phyloP scores from a whole-genome alignment of 202 grass and related monocot species.

The Carex sylvatica region DNA sequence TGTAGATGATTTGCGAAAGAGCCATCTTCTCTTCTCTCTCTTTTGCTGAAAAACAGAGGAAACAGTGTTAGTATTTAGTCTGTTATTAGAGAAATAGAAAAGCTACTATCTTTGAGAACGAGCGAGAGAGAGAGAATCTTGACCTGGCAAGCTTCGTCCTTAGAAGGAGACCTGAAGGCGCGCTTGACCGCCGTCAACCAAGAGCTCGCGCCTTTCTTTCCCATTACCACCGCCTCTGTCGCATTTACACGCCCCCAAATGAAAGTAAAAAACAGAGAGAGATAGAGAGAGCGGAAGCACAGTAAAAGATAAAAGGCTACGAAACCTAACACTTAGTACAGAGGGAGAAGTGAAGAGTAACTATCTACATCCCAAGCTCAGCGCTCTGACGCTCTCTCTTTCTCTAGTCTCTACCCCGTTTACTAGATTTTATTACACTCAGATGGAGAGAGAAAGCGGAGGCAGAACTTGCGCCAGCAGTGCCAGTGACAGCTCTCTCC shows the following conservation, averaged over 20 bases:
- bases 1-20: conserved; percentile 55
- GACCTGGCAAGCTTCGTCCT: conserved; percentile 55
- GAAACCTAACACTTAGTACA: neutral
- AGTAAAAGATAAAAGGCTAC: conserved; percentile 30
- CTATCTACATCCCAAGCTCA: conserved; percentile 44
- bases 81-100: neutral
- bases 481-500: conserved; percentile 6
- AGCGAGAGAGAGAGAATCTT: neutral
- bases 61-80: neutral
- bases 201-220: conserved; percentile 80
- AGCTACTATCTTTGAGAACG: conserved; percentile 29
- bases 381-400: neutral
- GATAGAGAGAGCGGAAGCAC: conserved; percentile 13
- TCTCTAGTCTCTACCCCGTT: neutral
- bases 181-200: conserved; percentile 97
- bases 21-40: conserved; percentile 76
- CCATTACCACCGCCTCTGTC: conserved; percentile 42
- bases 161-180: conserved; percentile 92
- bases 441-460: neutral
- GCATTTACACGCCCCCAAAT: conserved; percentile 7
- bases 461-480: conserved; percentile 2
- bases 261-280: conserved; percentile 44
- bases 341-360: neutral
- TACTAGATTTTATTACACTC: conserved; percentile 27
- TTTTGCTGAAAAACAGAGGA: conserved; percentile 42